These are phyloP conservation scores for Penicillium polonicum DNA, from an alignment of 2,329 filamentous ascomycete species.

Conservation along the genomic window DNA sequence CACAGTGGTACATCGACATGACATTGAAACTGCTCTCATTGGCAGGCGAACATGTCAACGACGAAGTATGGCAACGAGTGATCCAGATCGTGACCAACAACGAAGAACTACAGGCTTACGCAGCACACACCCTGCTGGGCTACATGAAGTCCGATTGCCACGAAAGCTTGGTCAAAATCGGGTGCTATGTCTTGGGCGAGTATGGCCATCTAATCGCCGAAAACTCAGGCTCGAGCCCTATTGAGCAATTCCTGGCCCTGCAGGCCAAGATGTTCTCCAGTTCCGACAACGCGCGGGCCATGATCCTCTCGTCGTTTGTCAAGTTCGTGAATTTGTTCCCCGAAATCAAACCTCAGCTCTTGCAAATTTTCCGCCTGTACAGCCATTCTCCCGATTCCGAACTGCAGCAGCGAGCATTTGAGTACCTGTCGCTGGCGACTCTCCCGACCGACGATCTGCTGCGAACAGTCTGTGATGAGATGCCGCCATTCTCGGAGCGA, in stretches of 20 bases:
- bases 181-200: conserved; percentile 91
- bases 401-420: conserved; percentile 91
- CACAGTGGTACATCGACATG: conserved; percentile 99
- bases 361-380: conserved; percentile 87
- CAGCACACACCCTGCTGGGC: conserved; percentile 86
- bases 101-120: conserved; percentile 95
- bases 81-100: conserved; percentile 99
- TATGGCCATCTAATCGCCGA: conserved; percentile 97
- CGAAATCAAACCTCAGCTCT: conserved; percentile 92
- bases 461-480: conserved; percentile 93
- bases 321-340: conserved; percentile 99
- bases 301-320: conserved; percentile 92
- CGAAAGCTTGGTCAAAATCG: conserved; percentile 96
- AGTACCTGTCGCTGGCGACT: conserved; percentile 83
- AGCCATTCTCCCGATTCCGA: conserved; percentile 94
- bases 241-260: conserved; percentile 92
- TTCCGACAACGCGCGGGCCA: conserved; percentile 84
- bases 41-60: conserved; percentile 96
- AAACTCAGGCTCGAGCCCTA: conserved; percentile 85
- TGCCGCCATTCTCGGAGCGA: conserved; percentile 96
- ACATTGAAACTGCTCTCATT: conserved; percentile 91
- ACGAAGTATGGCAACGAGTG: conserved; percentile 98
- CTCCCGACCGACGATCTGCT: conserved; percentile 87
- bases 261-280: conserved; percentile 86
- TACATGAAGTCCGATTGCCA: conserved; percentile 94